Percentiles rank a stretch among this genome's conserved stretches.
These are phyloP conservation scores for Setaria italica DNA, from an alignment of 202 grass and related monocot species.

Conservation along the genomic window DNA sequence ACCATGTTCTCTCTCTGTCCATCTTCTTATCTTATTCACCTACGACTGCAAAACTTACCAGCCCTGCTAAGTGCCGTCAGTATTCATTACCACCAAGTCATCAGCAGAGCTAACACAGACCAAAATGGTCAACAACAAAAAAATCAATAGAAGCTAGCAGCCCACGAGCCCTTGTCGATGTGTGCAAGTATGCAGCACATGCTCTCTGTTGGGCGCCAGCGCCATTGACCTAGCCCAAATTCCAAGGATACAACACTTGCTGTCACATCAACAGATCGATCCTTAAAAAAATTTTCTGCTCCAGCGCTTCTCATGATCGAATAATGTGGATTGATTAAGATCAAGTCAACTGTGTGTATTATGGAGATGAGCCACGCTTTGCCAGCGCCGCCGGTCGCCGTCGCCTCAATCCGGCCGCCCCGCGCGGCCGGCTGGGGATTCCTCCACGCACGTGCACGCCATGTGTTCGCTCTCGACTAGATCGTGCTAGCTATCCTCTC, in stretches of 20 bases:
- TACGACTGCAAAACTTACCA: too few relatives aligned
- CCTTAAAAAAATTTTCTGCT: too few relatives aligned
- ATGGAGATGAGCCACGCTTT: neutral
- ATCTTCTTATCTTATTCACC: too few relatives aligned
- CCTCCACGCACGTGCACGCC: slow-evolving; percentile 25
- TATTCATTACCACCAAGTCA: neutral
- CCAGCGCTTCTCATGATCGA: neutral
- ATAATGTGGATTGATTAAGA: neutral
- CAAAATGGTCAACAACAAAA: neutral
- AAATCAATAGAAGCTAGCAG: neutral
- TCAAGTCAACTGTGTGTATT: neutral
- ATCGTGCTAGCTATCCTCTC: neutral
- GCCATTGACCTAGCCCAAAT: slow-evolving; percentile 6
- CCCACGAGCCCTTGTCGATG: neutral
- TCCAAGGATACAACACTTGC: neutral
- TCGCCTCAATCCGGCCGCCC: neutral
- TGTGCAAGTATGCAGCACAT: neutral
- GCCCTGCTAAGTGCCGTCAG: neutral
- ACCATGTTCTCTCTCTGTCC: too few relatives aligned
- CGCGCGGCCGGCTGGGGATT: neutral
- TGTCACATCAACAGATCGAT: neutral
- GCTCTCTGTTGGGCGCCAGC: too few relatives aligned
- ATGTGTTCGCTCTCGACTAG: neutral
- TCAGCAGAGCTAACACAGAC: neutral
- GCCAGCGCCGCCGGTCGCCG: neutral